A percentile compares a stretch with the other conserved stretches of the same genome.
phyloP scores from a whole-genome alignment of 805 yeast species.

The Candida verbasci region DNA sequence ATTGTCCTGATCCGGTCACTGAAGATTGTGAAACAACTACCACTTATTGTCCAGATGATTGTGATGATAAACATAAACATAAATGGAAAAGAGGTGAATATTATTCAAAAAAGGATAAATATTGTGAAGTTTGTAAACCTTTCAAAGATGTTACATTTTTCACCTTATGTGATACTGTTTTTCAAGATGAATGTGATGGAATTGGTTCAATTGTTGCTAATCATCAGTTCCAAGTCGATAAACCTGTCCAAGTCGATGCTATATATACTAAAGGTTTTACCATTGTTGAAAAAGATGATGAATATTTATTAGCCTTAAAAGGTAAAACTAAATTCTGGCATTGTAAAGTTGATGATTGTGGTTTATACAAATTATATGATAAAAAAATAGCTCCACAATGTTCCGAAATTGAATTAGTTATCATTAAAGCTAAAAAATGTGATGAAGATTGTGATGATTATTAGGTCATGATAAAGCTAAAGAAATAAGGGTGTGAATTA shows the following conservation, averaged over 20 bases:
- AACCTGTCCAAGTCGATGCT: slow-evolving; percentile 6
- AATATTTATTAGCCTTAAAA: slow-evolving; percentile 1
- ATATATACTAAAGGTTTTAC: slow-evolving; percentile 4
- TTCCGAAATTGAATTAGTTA: slow-evolving; percentile 1
- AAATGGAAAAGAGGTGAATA: no score
- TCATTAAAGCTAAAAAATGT: not conserved
- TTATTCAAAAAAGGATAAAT: no score
- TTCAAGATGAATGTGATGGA: slow-evolving; percentile 23
- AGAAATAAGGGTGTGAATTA: no score
- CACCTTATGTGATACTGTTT: slow-evolving; percentile 45
- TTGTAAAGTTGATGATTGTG: slow-evolving; percentile 3
- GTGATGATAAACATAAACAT: no score
- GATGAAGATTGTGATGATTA: no score
- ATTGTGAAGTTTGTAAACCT: not conserved
- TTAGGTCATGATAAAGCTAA: no score
- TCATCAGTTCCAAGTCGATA: slow-evolving; percentile 8
- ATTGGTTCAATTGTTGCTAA: slow-evolving; percentile 7
- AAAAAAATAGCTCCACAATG: slow-evolving; percentile 3
- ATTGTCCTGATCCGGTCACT: no score
- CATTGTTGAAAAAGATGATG: slow-evolving; percentile 1
- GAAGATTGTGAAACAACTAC: no score
- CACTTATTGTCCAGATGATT: no score
- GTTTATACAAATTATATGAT: slow-evolving; percentile 4
- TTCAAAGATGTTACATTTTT: slow-evolving; percentile 20
- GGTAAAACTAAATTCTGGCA: slow-evolving; percentile 1